Evolutionary conservation across 225 moss, liverwort and hornwort species (phyloP).

Genomic region (Asterella californica): DNA sequence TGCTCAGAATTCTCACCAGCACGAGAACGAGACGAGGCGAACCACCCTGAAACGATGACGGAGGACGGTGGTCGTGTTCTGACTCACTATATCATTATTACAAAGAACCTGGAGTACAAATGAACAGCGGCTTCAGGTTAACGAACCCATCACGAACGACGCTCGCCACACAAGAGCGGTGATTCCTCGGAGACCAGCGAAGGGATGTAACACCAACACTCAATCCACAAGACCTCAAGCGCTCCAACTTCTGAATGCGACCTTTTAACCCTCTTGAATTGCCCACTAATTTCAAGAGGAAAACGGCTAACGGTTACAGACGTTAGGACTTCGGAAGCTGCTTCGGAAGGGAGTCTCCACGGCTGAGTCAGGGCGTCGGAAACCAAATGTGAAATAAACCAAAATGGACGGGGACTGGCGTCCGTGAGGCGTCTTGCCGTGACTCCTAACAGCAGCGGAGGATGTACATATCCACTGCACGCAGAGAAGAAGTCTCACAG

Average conservation of each 20-base stretch:
- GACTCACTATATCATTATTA: slow-evolving; percentile 10
- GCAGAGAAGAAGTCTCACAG: no score
- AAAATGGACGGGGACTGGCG: background rate
- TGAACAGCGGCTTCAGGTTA: background rate
- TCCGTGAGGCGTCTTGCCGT: background rate
- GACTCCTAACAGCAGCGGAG: background rate
- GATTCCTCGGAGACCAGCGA: background rate
- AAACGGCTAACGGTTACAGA: background rate
- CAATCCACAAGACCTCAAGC: background rate
- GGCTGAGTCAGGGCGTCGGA: background rate
- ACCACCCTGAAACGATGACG: slow-evolving; percentile 12
- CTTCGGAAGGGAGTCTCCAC: background rate
- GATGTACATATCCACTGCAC: background rate
- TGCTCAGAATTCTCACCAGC: slow-evolving; percentile 13
- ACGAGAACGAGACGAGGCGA: slow-evolving; percentile 8
- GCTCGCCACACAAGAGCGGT: background rate
- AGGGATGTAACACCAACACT: background rate
- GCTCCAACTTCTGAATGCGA: background rate
- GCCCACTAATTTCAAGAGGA: background rate
- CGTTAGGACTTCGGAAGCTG: background rate
- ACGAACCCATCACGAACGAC: background rate
- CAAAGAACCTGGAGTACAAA: slow-evolving; percentile 14
- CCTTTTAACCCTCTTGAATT: background rate
- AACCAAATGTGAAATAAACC: background rate
- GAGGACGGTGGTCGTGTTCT: slow-evolving; percentile 3